Evolutionary conservation across 1,284 basidiomycete species (phyloP), one percentile per base, ranked within the genome.

Genomic region (Cutaneotrichosporon sp.): DNA sequence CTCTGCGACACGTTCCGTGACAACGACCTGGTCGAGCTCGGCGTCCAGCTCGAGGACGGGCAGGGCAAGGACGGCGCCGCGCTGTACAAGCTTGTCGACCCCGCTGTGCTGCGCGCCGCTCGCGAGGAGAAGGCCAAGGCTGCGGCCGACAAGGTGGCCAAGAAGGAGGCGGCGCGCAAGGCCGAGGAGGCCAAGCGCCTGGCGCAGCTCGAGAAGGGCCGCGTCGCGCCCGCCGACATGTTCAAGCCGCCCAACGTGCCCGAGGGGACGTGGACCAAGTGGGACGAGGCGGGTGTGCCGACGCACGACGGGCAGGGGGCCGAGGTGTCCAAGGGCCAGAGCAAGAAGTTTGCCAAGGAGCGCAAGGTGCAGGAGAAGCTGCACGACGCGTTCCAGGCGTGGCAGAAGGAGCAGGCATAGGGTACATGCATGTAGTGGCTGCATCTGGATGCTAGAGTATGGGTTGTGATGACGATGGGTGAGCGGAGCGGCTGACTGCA

Each of bases 11-110:
- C 87, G 63, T 84, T 99, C 64, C 86, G 97, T 27, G 97, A 99
- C 77, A 82, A 86, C 43, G 95, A 97, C 73, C 83, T 98, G 43
- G 89, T 95, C 50, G 90, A 94, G 25, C 83, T 99, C 57, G 97
- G 97, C 16, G 91, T 99, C 6, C 93, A 94, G 11, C 83, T 99
- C 46, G 97, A 99, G 74, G 97, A 99, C 60, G 75, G 77, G 80
- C 92, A 94, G 82, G 92, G 94, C 20, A 67, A 72, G 91, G 93
- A 94, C 81, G 94, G 94, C n/a, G 88, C 87, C 69, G 94, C 95
- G 4, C 86, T 99, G 47, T 90, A 98, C 68, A 99, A 99, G 80
- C 83, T 99, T 49, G 90, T 97, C 18, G 83, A 92, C 58, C 88
- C 95, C 0, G 86, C 87, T 7, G 87, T 92, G 64, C 83, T 99